Evolutionary conservation across 352 stramenopile genomes (phyloP), one percentile per base, ranked within the genome.

Genomic region (Phytophthora macrochlamydospora): DNA sequence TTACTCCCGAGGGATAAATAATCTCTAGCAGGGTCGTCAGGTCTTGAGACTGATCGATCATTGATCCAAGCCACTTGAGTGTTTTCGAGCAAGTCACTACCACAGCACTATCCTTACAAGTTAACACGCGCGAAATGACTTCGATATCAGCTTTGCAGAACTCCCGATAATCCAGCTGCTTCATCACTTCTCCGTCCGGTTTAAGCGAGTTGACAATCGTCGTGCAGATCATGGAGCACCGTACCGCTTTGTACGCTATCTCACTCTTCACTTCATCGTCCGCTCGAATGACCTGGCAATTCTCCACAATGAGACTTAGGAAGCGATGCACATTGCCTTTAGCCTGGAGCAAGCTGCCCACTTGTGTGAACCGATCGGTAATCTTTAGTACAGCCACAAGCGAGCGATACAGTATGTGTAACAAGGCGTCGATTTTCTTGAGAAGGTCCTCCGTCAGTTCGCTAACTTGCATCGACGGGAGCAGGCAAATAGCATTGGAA

Each of bases 31-130:
- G 62, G 13, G 71, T 65, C 0, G 76, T 83, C 6, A 94, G 43
- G 61, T 89, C 71, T 9, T 65, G 69, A 0, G 86, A 87, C 14
- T 73, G 69, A 73, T 92, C 82, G 3, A 93, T 75, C 76, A 92
- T 91, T 6, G 74, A 84, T 18, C 87, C 87, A 0, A 95, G 65
- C 87, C 87, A 95, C 46, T 95, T 95, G 6, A 95, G 67, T 0
- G 69, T 71, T 58, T 91, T 89, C 0, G 78, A 85, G 31, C 86
- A 78, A 13, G 68, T 75, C 2, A 46, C 63, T 12, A 63, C 61
- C 1, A 87, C 52, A 6, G 65, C 44, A 1, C 57, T 51, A 3
- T 70, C 58, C 38, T 76, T 76, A 18, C 75, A 73, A 13, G 69
- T 70, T 3, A 93, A 63, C 30, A 91, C 35, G 6, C 57, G 61